phyloP scores from a whole-genome alignment of 208 protist species.

The Trypanosoma grayi region DNA sequence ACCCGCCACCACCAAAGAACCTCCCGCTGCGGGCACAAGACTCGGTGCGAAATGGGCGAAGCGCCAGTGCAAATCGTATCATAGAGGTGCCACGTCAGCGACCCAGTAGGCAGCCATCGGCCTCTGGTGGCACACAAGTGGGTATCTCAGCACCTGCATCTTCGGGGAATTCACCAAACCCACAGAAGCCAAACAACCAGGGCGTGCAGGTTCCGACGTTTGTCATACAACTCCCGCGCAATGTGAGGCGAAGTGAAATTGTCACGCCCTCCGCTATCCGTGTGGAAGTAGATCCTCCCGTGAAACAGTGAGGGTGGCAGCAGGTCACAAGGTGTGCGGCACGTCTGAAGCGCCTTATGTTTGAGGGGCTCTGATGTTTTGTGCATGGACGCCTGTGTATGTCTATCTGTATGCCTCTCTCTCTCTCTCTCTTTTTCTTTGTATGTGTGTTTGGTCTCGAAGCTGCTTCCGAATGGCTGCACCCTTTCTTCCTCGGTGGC shows the following conservation, averaged over 20 bases:
- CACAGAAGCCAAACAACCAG: background rate
- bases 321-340: background rate
- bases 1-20: constrained; percentile 15
- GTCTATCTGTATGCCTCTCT: no score
- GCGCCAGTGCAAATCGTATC: background rate
- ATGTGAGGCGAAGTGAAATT: background rate
- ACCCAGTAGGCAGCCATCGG: background rate
- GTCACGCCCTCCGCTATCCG: background rate
- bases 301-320: background rate
- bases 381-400: no score
- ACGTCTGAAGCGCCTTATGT: no score
- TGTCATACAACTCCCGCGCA: constrained; percentile 14
- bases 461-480: no score
- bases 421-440: no score
- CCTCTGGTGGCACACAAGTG: background rate
- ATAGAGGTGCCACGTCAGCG: constrained; percentile 2
- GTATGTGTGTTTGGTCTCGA: no score
- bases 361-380: no score
- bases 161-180: background rate
- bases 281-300: background rate
- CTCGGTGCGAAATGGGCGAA: constrained; percentile 1
- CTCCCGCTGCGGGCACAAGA: constrained; percentile 21
- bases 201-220: background rate
- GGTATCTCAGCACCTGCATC: no score
- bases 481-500: no score